These are phyloP conservation scores for Globisporangium carolinianum DNA, from an alignment of 352 stramenopile genomes.

Conservation along the genomic window DNA sequence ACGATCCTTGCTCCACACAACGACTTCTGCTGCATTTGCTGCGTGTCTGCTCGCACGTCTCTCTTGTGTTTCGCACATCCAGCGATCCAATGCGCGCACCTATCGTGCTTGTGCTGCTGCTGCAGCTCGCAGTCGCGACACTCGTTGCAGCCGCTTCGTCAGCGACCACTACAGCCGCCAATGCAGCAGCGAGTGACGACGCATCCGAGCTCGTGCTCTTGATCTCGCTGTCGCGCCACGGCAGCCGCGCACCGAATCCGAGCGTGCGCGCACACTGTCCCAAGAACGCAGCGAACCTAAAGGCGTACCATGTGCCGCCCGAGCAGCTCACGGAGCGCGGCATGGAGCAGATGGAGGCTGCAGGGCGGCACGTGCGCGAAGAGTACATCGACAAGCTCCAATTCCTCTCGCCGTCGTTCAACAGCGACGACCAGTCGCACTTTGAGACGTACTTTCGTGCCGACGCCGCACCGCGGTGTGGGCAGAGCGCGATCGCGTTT, in stretches of 20 bases:
- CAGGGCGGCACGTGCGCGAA: slow-evolving; percentile 57
- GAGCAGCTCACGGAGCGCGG: slow-evolving; percentile 70
- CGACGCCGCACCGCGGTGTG: slow-evolving; percentile 58
- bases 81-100: too few species aligned
- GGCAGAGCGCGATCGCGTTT: slow-evolving; percentile 61
- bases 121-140: too few species aligned
- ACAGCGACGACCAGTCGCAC: slow-evolving; percentile 41
- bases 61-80: too few species aligned
- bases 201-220: slow-evolving; percentile 58
- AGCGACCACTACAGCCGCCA: too few species aligned
- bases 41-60: too few species aligned
- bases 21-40: too few species aligned
- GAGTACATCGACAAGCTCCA: slow-evolving; percentile 58
- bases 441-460: slow-evolving; percentile 76
- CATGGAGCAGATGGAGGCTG: slow-evolving; percentile 63
- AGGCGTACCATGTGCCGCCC: slow-evolving; percentile 52
- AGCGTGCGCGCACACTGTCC: slow-evolving; percentile 53
- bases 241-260: slow-evolving; percentile 64
- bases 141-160: too few species aligned
- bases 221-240: slow-evolving; percentile 65
- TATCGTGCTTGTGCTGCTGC: too few species aligned
- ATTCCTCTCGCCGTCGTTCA: slow-evolving; percentile 65
- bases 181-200: neutral
- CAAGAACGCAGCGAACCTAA: slow-evolving; percentile 53
- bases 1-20: too few species aligned